Base-by-base conservation (phyloP, 2,329 filamentous ascomycete genomes). In the Claviceps purpurea region DNA sequence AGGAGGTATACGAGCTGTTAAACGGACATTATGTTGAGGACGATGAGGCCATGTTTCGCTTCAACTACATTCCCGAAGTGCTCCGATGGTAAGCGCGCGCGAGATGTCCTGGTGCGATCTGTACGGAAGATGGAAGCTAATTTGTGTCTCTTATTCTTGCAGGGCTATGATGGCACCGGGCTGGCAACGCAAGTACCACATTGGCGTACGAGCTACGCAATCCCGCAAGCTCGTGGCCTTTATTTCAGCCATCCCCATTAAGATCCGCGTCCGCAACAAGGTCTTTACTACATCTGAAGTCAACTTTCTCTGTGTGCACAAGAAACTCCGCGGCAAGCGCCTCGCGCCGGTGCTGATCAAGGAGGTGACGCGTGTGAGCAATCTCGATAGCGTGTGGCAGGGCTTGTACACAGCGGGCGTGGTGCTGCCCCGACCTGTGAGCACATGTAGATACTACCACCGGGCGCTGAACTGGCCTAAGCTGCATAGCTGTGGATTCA, bases 301-400 rank as follows among this genome's bases (percentile, higher is more conserved):
- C 70, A 98, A 98, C 74, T 98, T 97, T 71, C 83, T 98, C 58
- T 95, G 90, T 64, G 85, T 98, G 52, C 93, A 98, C 76, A 97
- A 97, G 76, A 97, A 97, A 71, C 81, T 98, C 37, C 87, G 93
- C 49, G 82, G 87, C 53, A 96, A 97, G 74, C 84, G 93, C 51
- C 81, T 98, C 44, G 84, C 93, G 0, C 93, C 93, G 0, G 86
- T 97, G 2, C 80, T 98, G 50, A 98, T 98, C 74, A 96, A 96
- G 69, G 93, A 98, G 67, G 89, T 98, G 61, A 98, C 93, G 5
- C 85, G 93, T 47, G 80, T 89, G 57, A 95, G 89, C 74, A 94
- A 97, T 68, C 71, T 89, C 47, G 76, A 86, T 57, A 87, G 84
- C 52, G 85, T 94, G 58, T 97, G 86, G 77, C 93, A 98, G 70